Conservation (phyloP, 1,284 basidiomycete genomes). For the Polyporus tsugae region DNA sequence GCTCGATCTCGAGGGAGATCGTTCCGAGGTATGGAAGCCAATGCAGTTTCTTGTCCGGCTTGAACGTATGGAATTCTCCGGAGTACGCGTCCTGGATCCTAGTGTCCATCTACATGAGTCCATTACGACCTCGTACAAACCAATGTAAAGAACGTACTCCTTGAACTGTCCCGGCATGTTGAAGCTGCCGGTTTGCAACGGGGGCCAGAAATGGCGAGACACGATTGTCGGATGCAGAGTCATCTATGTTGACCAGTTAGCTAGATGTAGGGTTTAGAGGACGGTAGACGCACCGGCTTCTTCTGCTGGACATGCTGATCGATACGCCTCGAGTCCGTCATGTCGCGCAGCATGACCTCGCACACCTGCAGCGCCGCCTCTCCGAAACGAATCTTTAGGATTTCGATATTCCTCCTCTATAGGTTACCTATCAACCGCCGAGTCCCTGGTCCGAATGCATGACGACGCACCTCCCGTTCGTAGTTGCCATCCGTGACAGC, state of each 20-base stretch:
- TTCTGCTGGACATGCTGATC: slow-evolving; percentile 86
- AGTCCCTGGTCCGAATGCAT: neutral
- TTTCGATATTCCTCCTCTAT: slow-evolving; percentile 90
- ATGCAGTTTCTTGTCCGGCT: slow-evolving; percentile 88
- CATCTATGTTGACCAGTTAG: slow-evolving; percentile 50
- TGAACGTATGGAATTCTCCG: slow-evolving; percentile 79
- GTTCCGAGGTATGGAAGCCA: slow-evolving; percentile 91
- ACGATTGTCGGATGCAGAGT: slow-evolving; percentile 88
- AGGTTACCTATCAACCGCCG: slow-evolving; percentile 8
- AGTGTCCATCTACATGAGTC: slow-evolving; percentile 14
- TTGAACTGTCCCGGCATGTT: slow-evolving; percentile 86
- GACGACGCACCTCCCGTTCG: slow-evolving; percentile 79
- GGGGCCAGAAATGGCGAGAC: slow-evolving; percentile 93
- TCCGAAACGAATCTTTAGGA: slow-evolving; percentile 93
- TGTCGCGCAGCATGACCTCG: slow-evolving; percentile 96
- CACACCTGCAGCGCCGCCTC: slow-evolving; percentile 91
- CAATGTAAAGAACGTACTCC: slow-evolving; percentile 56
- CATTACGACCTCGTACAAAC: neutral
- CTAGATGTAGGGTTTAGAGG: slow-evolving; percentile 4
- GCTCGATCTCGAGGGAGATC: slow-evolving; percentile 78
- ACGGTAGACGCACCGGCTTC: slow-evolving; percentile 56
- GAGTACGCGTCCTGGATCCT: slow-evolving; percentile 83
- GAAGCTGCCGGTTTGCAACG: slow-evolving; percentile 76
- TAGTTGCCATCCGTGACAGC: slow-evolving; percentile 82
- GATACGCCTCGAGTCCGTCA: slow-evolving; percentile 91